These are phyloP conservation scores for Vinca major DNA, from an alignment of 305 asterid genomes.

Conservation along the genomic window DNA sequence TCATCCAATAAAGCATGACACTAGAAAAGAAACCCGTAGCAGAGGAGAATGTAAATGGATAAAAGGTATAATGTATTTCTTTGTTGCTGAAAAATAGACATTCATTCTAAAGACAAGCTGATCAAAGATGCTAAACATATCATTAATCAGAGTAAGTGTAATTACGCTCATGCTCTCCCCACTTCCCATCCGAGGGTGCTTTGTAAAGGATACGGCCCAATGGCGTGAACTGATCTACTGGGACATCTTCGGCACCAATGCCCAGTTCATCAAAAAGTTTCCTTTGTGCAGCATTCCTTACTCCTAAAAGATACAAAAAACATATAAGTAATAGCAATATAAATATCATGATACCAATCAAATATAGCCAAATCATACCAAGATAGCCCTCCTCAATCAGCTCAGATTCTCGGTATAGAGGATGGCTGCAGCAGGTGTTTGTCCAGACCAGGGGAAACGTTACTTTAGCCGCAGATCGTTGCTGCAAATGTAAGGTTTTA, in stretches of 20 bases:
- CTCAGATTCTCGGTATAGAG: slow-evolving; percentile 37
- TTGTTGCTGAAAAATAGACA: too few species aligned
- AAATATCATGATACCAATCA: not conserved
- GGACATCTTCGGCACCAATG: slow-evolving; percentile 79
- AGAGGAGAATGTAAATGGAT: not conserved
- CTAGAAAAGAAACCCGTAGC: not conserved
- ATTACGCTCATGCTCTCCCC: slow-evolving; percentile 98
- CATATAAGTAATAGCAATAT: not conserved
- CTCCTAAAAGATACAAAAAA: slow-evolving; percentile 37
- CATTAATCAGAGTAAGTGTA: not conserved
- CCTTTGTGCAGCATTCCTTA: slow-evolving; percentile 93
- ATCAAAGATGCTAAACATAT: not conserved
- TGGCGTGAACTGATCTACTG: slow-evolving; percentile 67
- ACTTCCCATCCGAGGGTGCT: slow-evolving; percentile 96
- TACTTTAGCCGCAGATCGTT: slow-evolving; percentile 42
- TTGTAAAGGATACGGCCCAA: slow-evolving; percentile 90
- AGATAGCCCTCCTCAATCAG: slow-evolving; percentile 30
- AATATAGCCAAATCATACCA: slow-evolving; percentile 19
- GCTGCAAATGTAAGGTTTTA: slow-evolving; percentile 23
- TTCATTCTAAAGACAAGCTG: too few species aligned
- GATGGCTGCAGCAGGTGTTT: slow-evolving; percentile 46
- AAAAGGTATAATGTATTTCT: not conserved
- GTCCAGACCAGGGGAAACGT: slow-evolving; percentile 46
- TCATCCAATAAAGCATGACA: not conserved
- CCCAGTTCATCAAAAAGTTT: slow-evolving; percentile 94